Evolutionary conservation across 805 yeast species (phyloP), one percentile per base, ranked within the genome.

Genomic region (Lipomyces orientalis): DNA sequence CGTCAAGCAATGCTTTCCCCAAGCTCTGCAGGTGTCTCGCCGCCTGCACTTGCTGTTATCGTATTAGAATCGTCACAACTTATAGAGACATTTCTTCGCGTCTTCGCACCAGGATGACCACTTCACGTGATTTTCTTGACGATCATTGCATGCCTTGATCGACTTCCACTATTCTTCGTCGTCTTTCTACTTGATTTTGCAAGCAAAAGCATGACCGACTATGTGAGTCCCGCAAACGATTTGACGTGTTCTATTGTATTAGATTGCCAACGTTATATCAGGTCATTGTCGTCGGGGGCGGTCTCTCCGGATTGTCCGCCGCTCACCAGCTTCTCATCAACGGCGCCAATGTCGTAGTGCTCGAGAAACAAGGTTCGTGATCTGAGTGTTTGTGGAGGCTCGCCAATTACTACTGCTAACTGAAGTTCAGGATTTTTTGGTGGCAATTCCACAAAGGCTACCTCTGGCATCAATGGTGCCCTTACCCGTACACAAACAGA

Each of bases 401-500:
- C 29, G 34, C 4, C 25, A 16, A 10, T 3, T 8, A 16, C 6
- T 3, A 19, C 8, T 31, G 10, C 43, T 57, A 57, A 57, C 31
- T 8, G 2, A 6, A 10, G 7, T 25, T 0, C 43, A 61, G 84
- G 86, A 8, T 85, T 84, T 71, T 81, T 86, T 55, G 87, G 89
- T 58, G 90, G 90, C 1, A 87, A 87, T 73, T 85, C 88, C 59
- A 87, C 88, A 31, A 87, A 87, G 74, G 90, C 90, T 1, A 86
- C 90, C 0, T 84, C 88, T 0, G 90, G 90, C 6, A 87, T 87
- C 71, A 87, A 87, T 73, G 97, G 95, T n/a, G 88, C 90, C 0
- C 79, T 83, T 49, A 88, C 96, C 0, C 74, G 83, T n/a, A 85
- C 89, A 4, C 97, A 90, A 75, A 79, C 81, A 46, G 78, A 77